Conservation (phyloP, 441 rosid genomes). For the Populus hybrid region DNA sequence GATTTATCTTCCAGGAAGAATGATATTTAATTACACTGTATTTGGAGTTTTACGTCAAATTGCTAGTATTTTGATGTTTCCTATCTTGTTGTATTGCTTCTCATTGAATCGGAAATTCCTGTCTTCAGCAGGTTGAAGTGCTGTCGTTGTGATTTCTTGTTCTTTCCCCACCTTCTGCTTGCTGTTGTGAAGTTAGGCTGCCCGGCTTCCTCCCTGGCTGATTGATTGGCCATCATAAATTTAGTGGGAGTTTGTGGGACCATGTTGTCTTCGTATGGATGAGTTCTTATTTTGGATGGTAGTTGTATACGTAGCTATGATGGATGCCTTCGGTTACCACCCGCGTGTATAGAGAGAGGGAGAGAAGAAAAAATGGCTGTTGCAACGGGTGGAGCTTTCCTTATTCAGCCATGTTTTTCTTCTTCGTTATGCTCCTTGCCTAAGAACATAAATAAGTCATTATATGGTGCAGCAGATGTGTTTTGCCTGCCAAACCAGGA, state of each 20-base stretch:
- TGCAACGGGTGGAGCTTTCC: constrained; percentile 45
- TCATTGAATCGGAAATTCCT: constrained; percentile 4
- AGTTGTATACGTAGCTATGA: constrained; percentile 22
- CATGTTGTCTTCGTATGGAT: constrained; percentile 17
- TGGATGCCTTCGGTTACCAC: constrained; percentile 18
- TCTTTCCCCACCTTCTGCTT: neutral
- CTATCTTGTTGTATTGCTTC: constrained; percentile 9
- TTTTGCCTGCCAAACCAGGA: constrained; percentile 23
- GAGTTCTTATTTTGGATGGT: constrained; percentile 8
- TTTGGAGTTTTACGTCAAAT: neutral
- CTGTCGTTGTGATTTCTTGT: neutral
- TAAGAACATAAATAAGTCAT: constrained; percentile 19
- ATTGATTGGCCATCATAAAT: neutral
- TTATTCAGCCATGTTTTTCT: constrained; percentile 34
- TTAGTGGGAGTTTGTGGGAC: constrained; percentile 21
- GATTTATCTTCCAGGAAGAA: constrained; percentile 7
- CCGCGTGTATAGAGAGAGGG: constrained; percentile 30
- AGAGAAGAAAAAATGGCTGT: constrained; percentile 36
- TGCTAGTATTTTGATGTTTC: neutral
- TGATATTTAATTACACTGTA: constrained; percentile 16
- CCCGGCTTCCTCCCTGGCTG: neutral
- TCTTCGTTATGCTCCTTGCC: constrained; percentile 12
- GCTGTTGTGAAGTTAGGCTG: too few relatives aligned
- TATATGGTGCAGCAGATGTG: constrained; percentile 14
- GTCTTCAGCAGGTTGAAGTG: neutral